A percentile compares a stretch with the other conserved stretches of the same genome.
These are phyloP conservation scores for Scedosporium aurantiacum DNA, from an alignment of 2,329 filamentous ascomycete species.

Conservation along the genomic window DNA sequence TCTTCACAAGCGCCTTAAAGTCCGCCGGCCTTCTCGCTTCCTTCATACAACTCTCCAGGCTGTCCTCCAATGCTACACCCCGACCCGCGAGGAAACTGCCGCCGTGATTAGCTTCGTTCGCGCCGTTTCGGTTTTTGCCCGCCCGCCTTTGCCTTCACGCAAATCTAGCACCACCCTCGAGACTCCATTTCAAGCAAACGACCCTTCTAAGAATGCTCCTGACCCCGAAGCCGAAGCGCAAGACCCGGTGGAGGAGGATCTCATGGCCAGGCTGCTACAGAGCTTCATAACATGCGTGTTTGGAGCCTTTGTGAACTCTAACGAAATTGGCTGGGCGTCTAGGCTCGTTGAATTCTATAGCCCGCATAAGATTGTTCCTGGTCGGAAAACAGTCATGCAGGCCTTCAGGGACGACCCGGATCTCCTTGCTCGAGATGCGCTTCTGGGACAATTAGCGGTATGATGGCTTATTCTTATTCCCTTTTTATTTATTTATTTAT, in stretches of 20 bases:
- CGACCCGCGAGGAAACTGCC: constrained; percentile 55
- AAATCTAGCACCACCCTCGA: constrained; percentile 46
- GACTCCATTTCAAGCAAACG: constrained; percentile 40
- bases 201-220: constrained; percentile 43
- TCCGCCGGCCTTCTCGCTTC: constrained; percentile 68
- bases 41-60: constrained; percentile 66
- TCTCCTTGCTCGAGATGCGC: constrained; percentile 49
- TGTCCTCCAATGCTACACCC: constrained; percentile 55
- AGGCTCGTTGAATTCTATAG: constrained; percentile 58
- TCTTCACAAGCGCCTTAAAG: constrained; percentile 63
- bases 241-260: constrained; percentile 44
- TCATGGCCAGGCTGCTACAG: constrained; percentile 57
- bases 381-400: constrained; percentile 49
- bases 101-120: constrained; percentile 61
- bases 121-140: constrained; percentile 53
- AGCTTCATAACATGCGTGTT: constrained; percentile 69
- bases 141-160: constrained; percentile 50
- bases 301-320: constrained; percentile 58
- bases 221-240: constrained; percentile 47
- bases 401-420: constrained; percentile 53
- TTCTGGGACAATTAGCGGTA: constrained; percentile 63
- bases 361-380: constrained; percentile 52
- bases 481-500: no score
- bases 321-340: constrained; percentile 49
- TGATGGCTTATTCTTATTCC: constrained; percentile 17